Percentiles rank a stretch among this genome's conserved stretches.
Evolutionary conservation across 2,329 filamentous ascomycete genomes (phyloP).

Genomic region (Verticillium zaregamsianum): DNA sequence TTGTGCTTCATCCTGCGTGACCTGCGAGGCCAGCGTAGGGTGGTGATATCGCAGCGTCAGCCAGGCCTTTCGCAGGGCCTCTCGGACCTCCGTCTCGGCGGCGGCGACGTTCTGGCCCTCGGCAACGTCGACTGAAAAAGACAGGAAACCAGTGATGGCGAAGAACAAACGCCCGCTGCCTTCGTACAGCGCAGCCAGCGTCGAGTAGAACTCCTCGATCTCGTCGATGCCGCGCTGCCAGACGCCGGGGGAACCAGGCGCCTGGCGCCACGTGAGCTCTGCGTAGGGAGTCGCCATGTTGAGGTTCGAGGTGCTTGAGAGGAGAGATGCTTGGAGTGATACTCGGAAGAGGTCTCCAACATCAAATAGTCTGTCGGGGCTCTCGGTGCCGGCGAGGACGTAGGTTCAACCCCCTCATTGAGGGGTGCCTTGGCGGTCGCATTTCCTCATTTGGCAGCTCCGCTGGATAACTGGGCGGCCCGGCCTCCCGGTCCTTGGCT

Average conservation of each 20-base stretch:
- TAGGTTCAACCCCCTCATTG: too few relatives aligned
- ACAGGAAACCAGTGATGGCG: constrained; percentile 34
- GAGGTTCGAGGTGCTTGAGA: neutral
- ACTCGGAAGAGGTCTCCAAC: too few relatives aligned
- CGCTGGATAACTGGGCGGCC: neutral
- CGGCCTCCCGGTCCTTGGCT: too few relatives aligned
- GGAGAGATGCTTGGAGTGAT: too few relatives aligned
- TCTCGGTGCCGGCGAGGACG: too few relatives aligned
- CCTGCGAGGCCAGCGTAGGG: constrained; percentile 26
- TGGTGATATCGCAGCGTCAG: constrained; percentile 24
- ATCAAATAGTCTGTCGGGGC: too few relatives aligned
- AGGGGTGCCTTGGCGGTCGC: too few relatives aligned
- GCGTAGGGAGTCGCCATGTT: neutral
- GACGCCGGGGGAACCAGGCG: constrained; percentile 11
- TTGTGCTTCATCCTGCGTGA: constrained; percentile 13
- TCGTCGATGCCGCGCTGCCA: constrained; percentile 36
- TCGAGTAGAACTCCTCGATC: constrained; percentile 34
- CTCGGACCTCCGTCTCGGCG: constrained; percentile 16
- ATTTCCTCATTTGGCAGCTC: neutral
- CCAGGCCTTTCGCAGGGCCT: constrained; percentile 29
- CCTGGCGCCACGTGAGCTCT: constrained; percentile 20
- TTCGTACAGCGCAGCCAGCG: constrained; percentile 26
- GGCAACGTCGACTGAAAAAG: constrained; percentile 18
- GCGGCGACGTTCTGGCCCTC: neutral
- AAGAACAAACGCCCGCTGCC: constrained; percentile 31